Evolutionary conservation across 2,329 filamentous ascomycete species (phyloP), one percentile per base, ranked within the genome.

Genomic region (Bipolaris victoriae): DNA sequence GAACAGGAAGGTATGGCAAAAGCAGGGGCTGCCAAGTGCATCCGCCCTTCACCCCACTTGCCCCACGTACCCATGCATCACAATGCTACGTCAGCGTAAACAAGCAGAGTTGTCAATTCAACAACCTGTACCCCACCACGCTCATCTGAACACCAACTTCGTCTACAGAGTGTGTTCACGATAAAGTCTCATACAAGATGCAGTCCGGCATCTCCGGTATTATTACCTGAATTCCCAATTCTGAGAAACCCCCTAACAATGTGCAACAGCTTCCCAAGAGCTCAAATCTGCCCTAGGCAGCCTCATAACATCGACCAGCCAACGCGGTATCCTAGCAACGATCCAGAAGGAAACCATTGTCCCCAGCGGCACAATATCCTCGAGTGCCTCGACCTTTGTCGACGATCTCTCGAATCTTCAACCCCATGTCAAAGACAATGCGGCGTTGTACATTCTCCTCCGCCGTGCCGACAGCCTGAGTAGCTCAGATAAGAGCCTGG

Each of bases 161-260:
- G 7, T 18, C 35, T 36, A 41, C 35, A 40, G 2, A 52, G 22
- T 3, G 29, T 26, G 29, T 1, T n/a, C 3, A 22, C 7, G 22
- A 31, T 35, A 47, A 16, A 35, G 1, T 6, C 11, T 43, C 41
- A 35, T 22, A 29, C 29, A 83, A 67, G 52, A 92, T 92, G 90
- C 89, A 92, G 81, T 92, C 90, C 35, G 89, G 90, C 77, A 92
- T 92, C 67, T 86, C 88, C 78, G 89, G 89, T 89, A 81, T 49
- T 70, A 40, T 33, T 26, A 20, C 37, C 41, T 41, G 24, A 16
- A 6, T 22, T 29, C 48, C 16, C 9, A 26, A 26, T 20, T n/a
- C 39, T 43, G 43, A 44, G 47, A 37, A 37, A 18, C 29, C 45
- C 44, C 37, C 66, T 68, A 61, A 72, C 62, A n/a, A 46, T 18